phyloP scores from a whole-genome alignment of 2,329 filamentous ascomycete genomes.

The Calonectria crousiana region DNA sequence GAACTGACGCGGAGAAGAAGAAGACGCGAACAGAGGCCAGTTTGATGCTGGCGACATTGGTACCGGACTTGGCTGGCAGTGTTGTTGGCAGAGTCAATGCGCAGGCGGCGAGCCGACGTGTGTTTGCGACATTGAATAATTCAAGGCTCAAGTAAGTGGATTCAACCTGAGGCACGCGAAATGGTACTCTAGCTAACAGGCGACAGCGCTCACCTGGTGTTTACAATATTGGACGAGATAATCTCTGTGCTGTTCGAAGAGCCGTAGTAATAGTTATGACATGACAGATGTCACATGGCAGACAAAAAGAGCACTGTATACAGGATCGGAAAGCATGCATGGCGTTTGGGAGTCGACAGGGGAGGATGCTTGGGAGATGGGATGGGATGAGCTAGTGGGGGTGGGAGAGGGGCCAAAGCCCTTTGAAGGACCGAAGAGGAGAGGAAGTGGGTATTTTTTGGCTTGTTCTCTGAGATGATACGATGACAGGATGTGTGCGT shows the following conservation, averaged over 20 bases:
- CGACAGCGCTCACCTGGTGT: slow-evolving; percentile 74
- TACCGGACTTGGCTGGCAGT: slow-evolving; percentile 91
- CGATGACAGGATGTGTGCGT: not conserved
- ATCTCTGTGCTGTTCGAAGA: slow-evolving; percentile 73
- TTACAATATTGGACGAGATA: slow-evolving; percentile 79
- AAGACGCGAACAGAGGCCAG: slow-evolving; percentile 89
- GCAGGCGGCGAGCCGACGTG: slow-evolving; percentile 86
- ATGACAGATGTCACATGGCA: slow-evolving; percentile 18
- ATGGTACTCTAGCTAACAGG: slow-evolving; percentile 28
- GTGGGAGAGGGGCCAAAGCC: not conserved
- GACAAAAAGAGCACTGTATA: not conserved
- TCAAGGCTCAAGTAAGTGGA: slow-evolving; percentile 82
- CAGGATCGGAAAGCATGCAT: slow-evolving; percentile 8
- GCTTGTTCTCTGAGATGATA: slow-evolving; percentile 4
- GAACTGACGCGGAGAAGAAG: slow-evolving; percentile 80
- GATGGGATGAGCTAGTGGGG: slow-evolving; percentile 20
- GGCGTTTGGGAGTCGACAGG: slow-evolving; percentile 28
- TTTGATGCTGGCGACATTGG: slow-evolving; percentile 86
- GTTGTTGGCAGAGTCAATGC: slow-evolving; percentile 95
- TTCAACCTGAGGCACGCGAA: slow-evolving; percentile 7
- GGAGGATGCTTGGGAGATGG: slow-evolving; percentile 7
- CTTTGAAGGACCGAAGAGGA: slow-evolving; percentile 1
- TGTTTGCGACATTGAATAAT: slow-evolving; percentile 95
- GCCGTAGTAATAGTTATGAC: slow-evolving; percentile 24
- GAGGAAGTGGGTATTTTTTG: slow-evolving; percentile 5